Evolutionary conservation across 78 protist genomes (phyloP).

Genomic region (Fonticula alba): DNA sequence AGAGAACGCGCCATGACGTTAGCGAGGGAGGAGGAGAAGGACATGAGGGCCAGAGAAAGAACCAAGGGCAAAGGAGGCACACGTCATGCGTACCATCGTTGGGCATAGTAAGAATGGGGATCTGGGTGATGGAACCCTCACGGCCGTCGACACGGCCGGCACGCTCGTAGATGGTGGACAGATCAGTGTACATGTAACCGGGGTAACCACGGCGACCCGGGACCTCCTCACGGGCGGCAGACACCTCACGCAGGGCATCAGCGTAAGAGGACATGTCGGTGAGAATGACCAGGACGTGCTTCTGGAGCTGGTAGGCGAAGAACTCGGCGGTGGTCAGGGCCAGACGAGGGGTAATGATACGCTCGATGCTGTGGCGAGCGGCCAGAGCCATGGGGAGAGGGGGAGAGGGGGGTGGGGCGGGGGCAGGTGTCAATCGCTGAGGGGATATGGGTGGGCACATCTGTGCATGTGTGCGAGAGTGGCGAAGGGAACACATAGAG

Average conservation of each 20-base stretch:
- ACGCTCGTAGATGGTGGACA: constrained; percentile 96
- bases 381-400: neutral
- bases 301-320: constrained; percentile 93
- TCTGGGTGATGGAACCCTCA: constrained; percentile 97
- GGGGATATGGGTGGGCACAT: no score
- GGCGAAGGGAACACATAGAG: no score
- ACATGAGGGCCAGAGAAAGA: neutral
- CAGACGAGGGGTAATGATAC: constrained; percentile 98
- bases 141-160: constrained; percentile 98
- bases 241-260: constrained; percentile 98
- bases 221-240: constrained; percentile 88
- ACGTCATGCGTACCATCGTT: constrained; percentile 62
- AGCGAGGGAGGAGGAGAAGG: neutral
- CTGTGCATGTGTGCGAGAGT: no score
- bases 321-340: constrained; percentile 97
- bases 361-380: constrained; percentile 65
- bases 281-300: constrained; percentile 95
- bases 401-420: no score
- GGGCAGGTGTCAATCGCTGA: no score
- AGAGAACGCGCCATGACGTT: neutral
- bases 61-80: no score
- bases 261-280: constrained; percentile 99
- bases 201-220: constrained; percentile 98
- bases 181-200: constrained; percentile 99
- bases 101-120: constrained; percentile 98